Base-by-base conservation (phyloP, 768 basidiomycete species). In the Termitomyces sp. region DNA sequence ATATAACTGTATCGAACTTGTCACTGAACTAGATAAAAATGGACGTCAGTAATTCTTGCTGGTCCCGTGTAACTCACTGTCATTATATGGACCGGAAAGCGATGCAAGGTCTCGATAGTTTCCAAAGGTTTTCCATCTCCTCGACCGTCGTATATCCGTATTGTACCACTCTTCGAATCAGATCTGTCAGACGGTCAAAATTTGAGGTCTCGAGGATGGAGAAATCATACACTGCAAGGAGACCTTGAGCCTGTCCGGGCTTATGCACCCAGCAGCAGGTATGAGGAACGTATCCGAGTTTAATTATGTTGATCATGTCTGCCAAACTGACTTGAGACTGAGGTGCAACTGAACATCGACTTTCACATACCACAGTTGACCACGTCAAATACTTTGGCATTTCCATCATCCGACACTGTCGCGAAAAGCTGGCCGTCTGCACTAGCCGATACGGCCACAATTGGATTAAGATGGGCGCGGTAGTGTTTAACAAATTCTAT, bases 221-320 rank as follows among this genome's bases (percentile, higher is more conserved):
- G 55, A 26, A 55, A 14, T 56, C 86, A 61, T 70, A 94, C 88
- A 99, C 80, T 47, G 97, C 97, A 13, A 99, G 77, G 13, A 99
- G 69, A 18, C 88, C 87, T 67, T 92, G 89, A 0, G 90, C 93
- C 65, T 95, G 87, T 48, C 93, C 94, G 22, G 89, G 83, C 58
- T 78, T 79, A 71, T 99, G 97, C 5, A 98, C 89, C 96, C 96
- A 99, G 68, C 93, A 95, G 66, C 93, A 96, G 11, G 92, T 79
- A 61, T 87, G 87, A 10, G 97, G 97, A 20, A 77, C 81, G 68
- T 84, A 98, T 2, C 83, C 88, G 51, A 99, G 78, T 68, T 93
- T 92, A 60, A 99, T 83, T 72, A 98, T 97, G 70, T 97, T 98
- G 66, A 98, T 98, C 96, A 98, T 98, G 70, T 99, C 96, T 98